Base-by-base conservation (phyloP, 371 early-diverging fungal genomes). In the Mucor mucedo region DNA sequence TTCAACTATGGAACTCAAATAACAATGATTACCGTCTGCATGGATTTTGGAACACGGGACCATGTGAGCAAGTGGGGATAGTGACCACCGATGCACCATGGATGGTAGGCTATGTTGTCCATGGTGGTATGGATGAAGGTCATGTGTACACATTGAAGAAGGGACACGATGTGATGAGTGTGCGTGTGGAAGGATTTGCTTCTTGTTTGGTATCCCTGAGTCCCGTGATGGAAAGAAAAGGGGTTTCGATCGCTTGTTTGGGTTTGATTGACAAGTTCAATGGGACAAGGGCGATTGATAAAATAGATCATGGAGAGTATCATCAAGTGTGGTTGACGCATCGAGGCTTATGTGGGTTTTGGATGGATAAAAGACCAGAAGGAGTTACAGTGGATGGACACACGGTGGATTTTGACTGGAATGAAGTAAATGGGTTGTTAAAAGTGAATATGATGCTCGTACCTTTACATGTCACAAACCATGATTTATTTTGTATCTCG, bases 251-350 rank as follows among this genome's bases (percentile, higher is more conserved):
- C 10, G 66, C 73, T 10, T 72, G 73, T 44, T 32, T 72, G 11
- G 73, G 73, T 1, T 33, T 72, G 6, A 45, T 60, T 14, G 66
- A 72, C 32, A 72, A 72, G 38, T 66, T 65, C 10, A 69, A 69
- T 41, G 57, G 73, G 1, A 55, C 21, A 2, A 39, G 33, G 9
- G 55, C 68, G 13, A 60, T 71, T 33, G 5, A 29, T 7, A 16
- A 47, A 41, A 55, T 68, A 50, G 30, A 2, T 0, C 4, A 6
- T 2, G 27, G 16, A 2, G 7, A 7, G 1, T 13, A 33, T 5
- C 58, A 41, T 41, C 52, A 57, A 45, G 69, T 42, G 4, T 11
- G 28, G 0, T 16, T 66, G 16, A 48, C 58, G 6, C 70, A 70
- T 33, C 35, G 44, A 40, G 61, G 44, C 10, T 35, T 41, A 1